Percentiles rank a stretch among this genome's conserved stretches.
phyloP scores from a whole-genome alignment of 106 monocot genomes.

The Dendrobium huoshanense region DNA sequence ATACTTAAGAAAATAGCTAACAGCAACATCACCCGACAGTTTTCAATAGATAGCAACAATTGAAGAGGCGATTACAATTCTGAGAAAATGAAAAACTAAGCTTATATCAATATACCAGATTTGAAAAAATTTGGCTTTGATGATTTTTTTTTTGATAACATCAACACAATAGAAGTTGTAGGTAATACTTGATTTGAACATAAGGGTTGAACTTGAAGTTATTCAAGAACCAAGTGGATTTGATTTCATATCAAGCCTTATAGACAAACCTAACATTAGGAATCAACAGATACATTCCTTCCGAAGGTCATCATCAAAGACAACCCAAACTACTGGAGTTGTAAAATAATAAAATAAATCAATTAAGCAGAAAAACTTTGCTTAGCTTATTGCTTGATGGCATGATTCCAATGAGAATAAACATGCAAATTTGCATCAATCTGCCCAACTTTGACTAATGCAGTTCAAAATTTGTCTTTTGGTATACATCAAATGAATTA shows the following conservation, averaged over 20 bases:
- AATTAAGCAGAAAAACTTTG: neutral
- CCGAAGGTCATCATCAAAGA: neutral
- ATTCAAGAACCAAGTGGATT: neutral
- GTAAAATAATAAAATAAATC: neutral
- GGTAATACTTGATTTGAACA: no score
- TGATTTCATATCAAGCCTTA: neutral
- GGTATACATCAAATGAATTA: neutral
- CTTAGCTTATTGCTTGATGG: neutral
- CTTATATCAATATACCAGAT: neutral
- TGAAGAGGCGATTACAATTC: neutral
- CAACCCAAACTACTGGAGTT: neutral
- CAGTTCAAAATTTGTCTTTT: neutral
- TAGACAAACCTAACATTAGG: neutral
- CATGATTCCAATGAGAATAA: neutral
- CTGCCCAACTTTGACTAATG: no score
- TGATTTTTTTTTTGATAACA: neutral
- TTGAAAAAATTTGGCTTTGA: neutral
- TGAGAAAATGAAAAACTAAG: neutral
- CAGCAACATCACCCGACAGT: no score
- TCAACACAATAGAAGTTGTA: no score
- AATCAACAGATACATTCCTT: neutral
- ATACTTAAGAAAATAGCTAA: neutral
- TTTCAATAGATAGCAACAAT: neutral
- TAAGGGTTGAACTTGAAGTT: neutral
- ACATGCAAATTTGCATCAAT: neutral